phyloP scores from a whole-genome alignment of 2,329 filamentous ascomycete genomes.

The Fusarium coicis region DNA sequence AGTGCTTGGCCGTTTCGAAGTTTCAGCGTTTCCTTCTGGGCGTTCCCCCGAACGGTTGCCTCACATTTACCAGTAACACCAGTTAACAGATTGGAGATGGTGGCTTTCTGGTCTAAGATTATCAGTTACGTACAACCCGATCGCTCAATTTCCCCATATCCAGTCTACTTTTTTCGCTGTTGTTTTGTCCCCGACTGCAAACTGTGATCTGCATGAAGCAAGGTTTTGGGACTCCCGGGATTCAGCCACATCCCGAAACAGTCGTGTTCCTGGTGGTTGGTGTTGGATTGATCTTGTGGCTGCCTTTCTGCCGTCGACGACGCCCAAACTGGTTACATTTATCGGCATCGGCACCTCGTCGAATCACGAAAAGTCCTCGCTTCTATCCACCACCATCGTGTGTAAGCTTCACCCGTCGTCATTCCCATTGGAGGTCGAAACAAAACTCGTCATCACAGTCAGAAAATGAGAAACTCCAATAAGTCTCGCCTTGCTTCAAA shows the following conservation, averaged over 20 bases:
- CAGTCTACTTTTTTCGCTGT: conserved; percentile 6
- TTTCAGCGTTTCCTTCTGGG: conserved; percentile 21
- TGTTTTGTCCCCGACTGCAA: not conserved
- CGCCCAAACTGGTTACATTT: conserved; percentile 23
- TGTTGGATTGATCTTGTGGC: not conserved
- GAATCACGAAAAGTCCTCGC: conserved; percentile 6
- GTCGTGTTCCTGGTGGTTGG: not conserved
- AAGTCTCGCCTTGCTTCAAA: not conserved
- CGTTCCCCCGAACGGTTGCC: not conserved
- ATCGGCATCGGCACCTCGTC: conserved; percentile 10
- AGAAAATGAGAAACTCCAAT: conserved; percentile 7
- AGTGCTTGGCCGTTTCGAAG: conserved; percentile 35
- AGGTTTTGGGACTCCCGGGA: not conserved
- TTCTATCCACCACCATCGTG: conserved; percentile 10
- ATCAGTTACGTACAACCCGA: conserved; percentile 24
- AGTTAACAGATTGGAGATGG: not conserved
- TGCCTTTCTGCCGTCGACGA: conserved; percentile 9
- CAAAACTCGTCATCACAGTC: conserved; percentile 19
- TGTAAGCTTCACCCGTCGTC: conserved; percentile 21
- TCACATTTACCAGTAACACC: not conserved
- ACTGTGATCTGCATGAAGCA: conserved; percentile 8
- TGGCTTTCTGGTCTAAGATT: conserved; percentile 9
- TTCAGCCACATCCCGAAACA: conserved; percentile 26
- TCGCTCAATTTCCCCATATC: conserved; percentile 12
- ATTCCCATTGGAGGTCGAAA: conserved; percentile 4